Evolutionary conservation across 2,329 filamentous ascomycete species (phyloP).

Genomic region (Colletotrichum godetiae): DNA sequence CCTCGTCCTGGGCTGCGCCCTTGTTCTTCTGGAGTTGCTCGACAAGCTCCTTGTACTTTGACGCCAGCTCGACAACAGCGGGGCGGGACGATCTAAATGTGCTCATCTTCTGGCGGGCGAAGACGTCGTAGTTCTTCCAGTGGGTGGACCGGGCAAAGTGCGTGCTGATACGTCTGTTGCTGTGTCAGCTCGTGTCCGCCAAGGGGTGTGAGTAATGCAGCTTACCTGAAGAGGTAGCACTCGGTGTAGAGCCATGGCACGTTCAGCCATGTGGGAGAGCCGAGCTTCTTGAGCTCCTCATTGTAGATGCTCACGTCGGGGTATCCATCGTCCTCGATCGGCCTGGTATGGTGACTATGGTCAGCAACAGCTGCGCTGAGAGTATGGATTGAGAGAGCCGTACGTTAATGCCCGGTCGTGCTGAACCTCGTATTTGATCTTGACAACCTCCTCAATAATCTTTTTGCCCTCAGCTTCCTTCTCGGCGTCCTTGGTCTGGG

Average conservation of each 20-base stretch:
- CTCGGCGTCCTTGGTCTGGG: slow-evolving; percentile 67
- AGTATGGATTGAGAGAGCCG: slow-evolving; percentile 40
- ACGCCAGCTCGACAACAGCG: slow-evolving; percentile 84
- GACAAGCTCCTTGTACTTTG: slow-evolving; percentile 81
- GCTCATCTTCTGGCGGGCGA: slow-evolving; percentile 87
- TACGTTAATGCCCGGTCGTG: slow-evolving; percentile 86
- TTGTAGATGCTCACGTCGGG: slow-evolving; percentile 86
- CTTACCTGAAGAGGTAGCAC: slow-evolving; percentile 89
- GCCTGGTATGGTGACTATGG: slow-evolving; percentile 57
- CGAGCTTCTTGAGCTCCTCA: slow-evolving; percentile 80
- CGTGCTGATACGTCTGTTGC: slow-evolving; percentile 76
- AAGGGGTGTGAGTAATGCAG: neutral
- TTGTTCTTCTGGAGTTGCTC: slow-evolving; percentile 69
- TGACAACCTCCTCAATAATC: slow-evolving; percentile 82
- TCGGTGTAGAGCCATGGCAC: slow-evolving; percentile 91
- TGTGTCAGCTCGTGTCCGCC: neutral
- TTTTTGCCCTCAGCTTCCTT: slow-evolving; percentile 84
- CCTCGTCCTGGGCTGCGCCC: slow-evolving; percentile 65
- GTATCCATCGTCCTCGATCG: slow-evolving; percentile 80
- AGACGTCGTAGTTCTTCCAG: slow-evolving; percentile 93
- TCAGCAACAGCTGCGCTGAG: neutral
- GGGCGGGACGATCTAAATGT: slow-evolving; percentile 93
- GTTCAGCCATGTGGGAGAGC: slow-evolving; percentile 82
- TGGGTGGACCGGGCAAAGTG: slow-evolving; percentile 80
- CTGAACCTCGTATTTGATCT: slow-evolving; percentile 93